Conservation (phyloP, 2,329 filamentous ascomycete species). For the Pseudogymnoascus destructans region DNA sequence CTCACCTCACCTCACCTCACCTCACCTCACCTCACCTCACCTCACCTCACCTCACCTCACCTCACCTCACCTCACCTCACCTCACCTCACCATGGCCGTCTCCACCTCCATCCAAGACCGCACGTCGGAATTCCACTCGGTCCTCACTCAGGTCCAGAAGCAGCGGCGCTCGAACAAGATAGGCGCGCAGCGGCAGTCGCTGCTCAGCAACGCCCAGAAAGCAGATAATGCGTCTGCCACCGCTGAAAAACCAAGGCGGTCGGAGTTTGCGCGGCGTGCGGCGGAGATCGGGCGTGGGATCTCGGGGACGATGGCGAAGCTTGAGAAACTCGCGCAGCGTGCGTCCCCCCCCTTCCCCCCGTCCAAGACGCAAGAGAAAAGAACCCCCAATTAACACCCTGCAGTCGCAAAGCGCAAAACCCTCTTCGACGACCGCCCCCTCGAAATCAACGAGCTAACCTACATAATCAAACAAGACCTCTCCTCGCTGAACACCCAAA, state of each 20-base stretch:
- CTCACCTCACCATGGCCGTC: constrained; percentile 41
- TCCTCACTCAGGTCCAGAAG: constrained; percentile 74
- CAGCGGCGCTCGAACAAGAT: constrained; percentile 64
- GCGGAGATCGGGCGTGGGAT: constrained; percentile 89
- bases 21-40: background rate
- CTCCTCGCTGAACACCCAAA: constrained; percentile 72
- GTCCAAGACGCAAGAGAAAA: background rate
- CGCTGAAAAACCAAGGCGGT: constrained; percentile 44
- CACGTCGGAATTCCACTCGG: constrained; percentile 87
- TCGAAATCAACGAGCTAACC: constrained; percentile 93
- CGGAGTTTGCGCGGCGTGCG: constrained; percentile 85
- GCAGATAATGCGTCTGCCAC: constrained; percentile 40
- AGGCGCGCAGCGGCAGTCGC: constrained; percentile 65
- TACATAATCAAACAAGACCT: constrained; percentile 98
- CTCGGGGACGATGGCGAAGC: constrained; percentile 80
- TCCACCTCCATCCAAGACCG: constrained; percentile 79
- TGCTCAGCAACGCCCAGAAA: constrained; percentile 64
- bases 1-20: background rate
- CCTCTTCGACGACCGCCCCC: constrained; percentile 89
- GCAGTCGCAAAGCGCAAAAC: constrained; percentile 88
- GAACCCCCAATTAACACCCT: constrained; percentile 9
- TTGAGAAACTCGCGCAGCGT: constrained; percentile 84
- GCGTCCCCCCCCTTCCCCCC: constrained; percentile 25
- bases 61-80: background rate
- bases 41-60: background rate